Evolutionary conservation across 257 asterid species (phyloP), one percentile per base, ranked within the genome.

Genomic region (Fraxinus quadrangulata): DNA sequence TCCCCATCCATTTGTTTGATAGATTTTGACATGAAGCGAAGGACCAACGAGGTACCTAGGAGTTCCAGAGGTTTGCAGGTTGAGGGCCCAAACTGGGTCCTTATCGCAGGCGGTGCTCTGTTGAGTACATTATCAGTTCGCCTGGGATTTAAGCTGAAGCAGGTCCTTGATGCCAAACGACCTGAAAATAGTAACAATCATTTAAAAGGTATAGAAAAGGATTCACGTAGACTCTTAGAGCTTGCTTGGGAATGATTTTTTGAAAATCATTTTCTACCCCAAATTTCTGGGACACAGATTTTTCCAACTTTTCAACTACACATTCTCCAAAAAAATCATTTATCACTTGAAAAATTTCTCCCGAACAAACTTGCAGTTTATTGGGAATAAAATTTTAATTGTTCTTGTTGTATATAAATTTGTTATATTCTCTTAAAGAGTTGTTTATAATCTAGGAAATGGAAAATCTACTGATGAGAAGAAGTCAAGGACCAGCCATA

Each of bases 141-240:
- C 83, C 86, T 93, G 42, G 98, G 97, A 67, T 93, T 80, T 81
- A 93, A 91, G 88, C 87, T 93, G 86, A 91, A 92, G 87, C 98
- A 91, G 85, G 87, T 84, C 76, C 85, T 86, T 69, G 97, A 93
- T 80, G 81, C 88, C 76, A 91, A 87, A 75, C 94, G 81, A 73
- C 79, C 77, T 33, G 87, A 85, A 78, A 79, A 36, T 80, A 78
- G 71, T 73, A 80, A 84, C 81, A 85, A 76, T 77, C 82, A 54
- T 76, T 75, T 70, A 21, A 90, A 86, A 89, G 97, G 98, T 91
- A 12, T 26, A 0, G 28, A 63, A 63, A 26, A 24, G 19, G 69
- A 63, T 63, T 63, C 19, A 24, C 7, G 0, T 63, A 4, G 7
- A 9, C 34, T 63, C 36, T 26, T 42, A 42, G 51, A 42, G 51